Percentiles rank a stretch among this genome's conserved stretches.
Evolutionary conservation across 2,329 filamentous ascomycete species (phyloP).

Genomic region (Alternaria panax): DNA sequence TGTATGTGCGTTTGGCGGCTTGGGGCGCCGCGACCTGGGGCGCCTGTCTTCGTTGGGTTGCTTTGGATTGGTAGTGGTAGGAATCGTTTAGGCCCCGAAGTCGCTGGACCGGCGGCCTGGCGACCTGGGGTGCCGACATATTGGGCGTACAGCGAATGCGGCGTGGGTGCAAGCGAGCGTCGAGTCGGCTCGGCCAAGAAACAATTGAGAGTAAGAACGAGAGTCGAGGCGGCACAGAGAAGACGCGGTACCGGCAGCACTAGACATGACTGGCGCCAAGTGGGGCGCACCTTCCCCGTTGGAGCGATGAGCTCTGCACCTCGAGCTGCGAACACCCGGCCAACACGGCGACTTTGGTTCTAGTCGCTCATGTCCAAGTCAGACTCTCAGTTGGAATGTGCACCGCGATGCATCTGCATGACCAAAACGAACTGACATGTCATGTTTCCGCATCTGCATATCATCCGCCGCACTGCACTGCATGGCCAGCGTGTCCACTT

Average conservation of each 20-base stretch:
- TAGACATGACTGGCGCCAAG: conserved; percentile 9
- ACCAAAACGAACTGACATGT: neutral
- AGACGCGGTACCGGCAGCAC: conserved; percentile 16
- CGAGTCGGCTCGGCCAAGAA: neutral
- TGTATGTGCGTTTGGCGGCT: conserved; percentile 21
- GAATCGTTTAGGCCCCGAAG: conserved; percentile 35
- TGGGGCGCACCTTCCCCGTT: neutral
- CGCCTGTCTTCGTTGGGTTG: conserved; percentile 30
- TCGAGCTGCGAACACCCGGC: conserved; percentile 12
- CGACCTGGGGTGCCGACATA: conserved; percentile 31
- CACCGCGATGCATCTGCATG: neutral
- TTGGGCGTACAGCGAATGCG: neutral
- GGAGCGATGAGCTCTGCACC: conserved; percentile 12
- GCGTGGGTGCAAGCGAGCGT: conserved; percentile 3
- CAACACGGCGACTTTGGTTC: neutral
- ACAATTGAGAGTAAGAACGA: conserved; percentile 7
- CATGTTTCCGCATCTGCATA: neutral
- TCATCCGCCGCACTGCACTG: neutral
- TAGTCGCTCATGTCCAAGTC: neutral
- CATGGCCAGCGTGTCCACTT: neutral
- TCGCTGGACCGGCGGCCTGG: conserved; percentile 28
- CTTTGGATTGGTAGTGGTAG: conserved; percentile 26
- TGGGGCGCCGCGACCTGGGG: conserved; percentile 26
- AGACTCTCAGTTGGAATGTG: neutral
- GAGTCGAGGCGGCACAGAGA: conserved; percentile 19